Conservation (phyloP, 202 grass and related monocot genomes). For the Carex arenaria region DNA sequence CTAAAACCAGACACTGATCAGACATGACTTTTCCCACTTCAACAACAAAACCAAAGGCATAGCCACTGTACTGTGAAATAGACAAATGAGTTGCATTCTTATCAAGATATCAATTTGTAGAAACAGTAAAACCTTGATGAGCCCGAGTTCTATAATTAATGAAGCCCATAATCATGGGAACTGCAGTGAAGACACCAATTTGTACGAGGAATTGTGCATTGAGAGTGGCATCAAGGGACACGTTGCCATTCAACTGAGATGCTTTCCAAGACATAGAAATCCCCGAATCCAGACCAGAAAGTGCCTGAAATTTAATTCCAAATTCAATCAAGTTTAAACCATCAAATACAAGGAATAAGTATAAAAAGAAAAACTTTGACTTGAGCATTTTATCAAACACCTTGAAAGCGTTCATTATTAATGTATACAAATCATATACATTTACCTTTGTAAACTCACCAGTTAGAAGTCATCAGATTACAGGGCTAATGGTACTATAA, state of each 20-base stretch:
- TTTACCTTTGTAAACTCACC: too few species aligned
- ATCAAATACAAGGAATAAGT: too few species aligned
- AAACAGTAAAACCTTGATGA: constrained; percentile 56
- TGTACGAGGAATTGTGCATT: constrained; percentile 96
- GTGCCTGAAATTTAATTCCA: constrained; percentile 52
- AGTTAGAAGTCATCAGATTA: too few species aligned
- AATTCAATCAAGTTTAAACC: constrained; percentile 11
- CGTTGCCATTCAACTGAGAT: constrained; percentile 60
- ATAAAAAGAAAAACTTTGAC: too few species aligned
- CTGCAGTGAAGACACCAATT: constrained; percentile 94
- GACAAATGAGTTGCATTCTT: neutral
- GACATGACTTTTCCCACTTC: too few species aligned
- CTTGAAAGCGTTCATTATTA: too few species aligned
- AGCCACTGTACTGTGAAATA: neutral
- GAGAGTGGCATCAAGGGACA: constrained; percentile 83
- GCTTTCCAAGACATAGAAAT: constrained; percentile 48
- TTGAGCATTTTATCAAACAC: too few species aligned
- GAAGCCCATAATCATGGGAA: constrained; percentile 95
- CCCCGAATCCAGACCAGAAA: constrained; percentile 80
- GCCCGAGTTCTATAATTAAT: constrained; percentile 76
- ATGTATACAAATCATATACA: too few species aligned
- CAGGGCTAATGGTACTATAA: too few species aligned
- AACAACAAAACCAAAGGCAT: too few species aligned
- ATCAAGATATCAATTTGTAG: neutral
- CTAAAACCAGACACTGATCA: too few species aligned